Conservation (phyloP, 2,329 filamentous ascomycete species). For the Fusarium continuum region DNA sequence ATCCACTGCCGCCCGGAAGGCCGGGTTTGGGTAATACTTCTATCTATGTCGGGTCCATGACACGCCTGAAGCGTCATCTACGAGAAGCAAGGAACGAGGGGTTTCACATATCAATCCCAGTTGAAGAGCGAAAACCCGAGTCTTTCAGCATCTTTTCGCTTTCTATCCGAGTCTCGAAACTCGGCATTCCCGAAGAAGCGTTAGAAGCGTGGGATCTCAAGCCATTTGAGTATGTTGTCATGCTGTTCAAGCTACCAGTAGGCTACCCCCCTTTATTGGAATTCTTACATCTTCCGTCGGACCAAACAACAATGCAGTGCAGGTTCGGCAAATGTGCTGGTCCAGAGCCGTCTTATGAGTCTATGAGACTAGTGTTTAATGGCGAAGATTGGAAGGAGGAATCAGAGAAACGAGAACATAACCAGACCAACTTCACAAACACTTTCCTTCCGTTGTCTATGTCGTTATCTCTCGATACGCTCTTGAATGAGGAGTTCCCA, state of each 20-base stretch:
- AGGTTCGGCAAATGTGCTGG: conserved; percentile 74
- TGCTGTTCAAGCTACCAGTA: conserved; percentile 72
- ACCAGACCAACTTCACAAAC: conserved; percentile 2
- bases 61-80: conserved; percentile 51
- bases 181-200: conserved; percentile 78
- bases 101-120: conserved; percentile 73
- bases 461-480: conserved; percentile 70
- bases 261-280: conserved; percentile 69
- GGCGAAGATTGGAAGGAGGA: conserved; percentile 4
- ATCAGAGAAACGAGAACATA: not conserved
- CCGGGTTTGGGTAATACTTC: not conserved
- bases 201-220: conserved; percentile 80
- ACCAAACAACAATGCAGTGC: conserved; percentile 58
- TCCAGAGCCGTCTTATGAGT: conserved; percentile 73
- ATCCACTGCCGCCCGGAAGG: conserved; percentile 11
- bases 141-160: conserved; percentile 64
- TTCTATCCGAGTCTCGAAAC: conserved; percentile 73
- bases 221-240: conserved; percentile 73
- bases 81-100: conserved; percentile 68
- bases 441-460: conserved; percentile 67
- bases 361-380: conserved; percentile 54
- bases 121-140: conserved; percentile 54
- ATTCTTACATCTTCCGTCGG: conserved; percentile 54
- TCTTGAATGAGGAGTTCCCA: conserved; percentile 71
- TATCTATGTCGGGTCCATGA: not conserved